Conservation (phyloP, 2,329 filamentous ascomycete species). For the Cladosporium sp. region DNA sequence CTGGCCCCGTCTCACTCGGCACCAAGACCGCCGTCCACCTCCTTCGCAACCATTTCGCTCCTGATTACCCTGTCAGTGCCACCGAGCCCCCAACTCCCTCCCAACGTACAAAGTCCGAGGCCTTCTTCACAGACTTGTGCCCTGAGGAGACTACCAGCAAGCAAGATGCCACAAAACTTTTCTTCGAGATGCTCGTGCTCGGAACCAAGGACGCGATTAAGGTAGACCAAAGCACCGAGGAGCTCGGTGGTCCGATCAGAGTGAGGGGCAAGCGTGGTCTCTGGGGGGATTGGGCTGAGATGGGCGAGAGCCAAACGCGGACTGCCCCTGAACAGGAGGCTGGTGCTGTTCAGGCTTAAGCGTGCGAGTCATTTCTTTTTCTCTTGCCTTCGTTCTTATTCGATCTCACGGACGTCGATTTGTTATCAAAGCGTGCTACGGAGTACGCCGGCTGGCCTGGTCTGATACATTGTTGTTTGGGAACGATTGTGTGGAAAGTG, state of each 20-base stretch:
- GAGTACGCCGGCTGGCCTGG: no score
- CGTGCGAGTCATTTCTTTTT: not conserved
- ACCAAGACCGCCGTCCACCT: conserved; percentile 96
- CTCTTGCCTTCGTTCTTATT: not conserved
- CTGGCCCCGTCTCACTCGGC: conserved; percentile 77
- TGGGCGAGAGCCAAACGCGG: conserved; percentile 23
- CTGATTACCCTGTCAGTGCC: conserved; percentile 50
- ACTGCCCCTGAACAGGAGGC: conserved; percentile 23
- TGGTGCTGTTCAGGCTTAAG: not conserved
- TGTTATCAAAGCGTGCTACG: not conserved
- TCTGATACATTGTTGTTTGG: not conserved
- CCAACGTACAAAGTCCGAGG: conserved; percentile 67
- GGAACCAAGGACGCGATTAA: conserved; percentile 98
- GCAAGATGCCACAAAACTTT: conserved; percentile 97
- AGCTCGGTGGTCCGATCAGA: conserved; percentile 71
- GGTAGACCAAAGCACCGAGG: conserved; percentile 67
- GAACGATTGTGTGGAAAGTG: no score
- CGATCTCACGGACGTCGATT: not conserved
- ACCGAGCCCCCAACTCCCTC: conserved; percentile 60
- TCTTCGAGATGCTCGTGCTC: conserved; percentile 92
- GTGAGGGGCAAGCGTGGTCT: conserved; percentile 90
- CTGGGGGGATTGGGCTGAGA: conserved; percentile 94
- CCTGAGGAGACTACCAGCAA: conserved; percentile 75
- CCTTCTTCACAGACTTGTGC: conserved; percentile 85
- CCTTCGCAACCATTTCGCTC: conserved; percentile 71